Base-by-base conservation (phyloP, 495 filamentous ascomycete species). In the Neurospora tetrasperma region DNA sequence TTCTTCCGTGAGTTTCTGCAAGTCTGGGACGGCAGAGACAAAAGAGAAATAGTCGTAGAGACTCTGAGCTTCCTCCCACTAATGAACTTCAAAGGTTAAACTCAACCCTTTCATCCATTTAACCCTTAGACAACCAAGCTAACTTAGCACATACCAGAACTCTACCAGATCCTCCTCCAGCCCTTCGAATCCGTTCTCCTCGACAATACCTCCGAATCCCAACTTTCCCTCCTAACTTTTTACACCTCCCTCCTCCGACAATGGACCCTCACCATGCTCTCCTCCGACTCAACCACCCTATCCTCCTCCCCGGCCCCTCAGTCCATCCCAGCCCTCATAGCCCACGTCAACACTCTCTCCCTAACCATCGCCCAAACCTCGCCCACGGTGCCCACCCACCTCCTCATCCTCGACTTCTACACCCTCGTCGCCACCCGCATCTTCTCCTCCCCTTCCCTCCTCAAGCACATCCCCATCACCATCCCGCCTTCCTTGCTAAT, bases 331-430 rank as follows among this genome's bases (percentile, higher is more conserved):
- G 75, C 79, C 18, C 79, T 92, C 1, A 84, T 89, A 16, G 73
- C 74, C 39, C 90, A 92, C 71, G 87, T 89, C 73, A 89, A 91
- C 73, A 81, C 85, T 18, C 84, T 96, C 40, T 83, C 87, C 38
- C 84, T 90, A 0, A 89, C 91, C 10, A 82, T 90, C 6, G 78
- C 90, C 18, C 80, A 90, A 84, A 83, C 82, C 77, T 78, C 82
- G 74, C 74, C 80, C 70, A 73, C 77, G 40, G 69, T 76, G 42
- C 74, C 76, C 71, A 83, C 85, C 1, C 76, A 80, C 75, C 86
- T 87, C 3, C 76, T 77, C n/a, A 86, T 94, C 42, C 83, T 95
- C 16, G 85, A 87, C 59, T 93, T 94, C 79, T 93, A 94, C 82
- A 89, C 90, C 74, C 79, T 83, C 43, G 80, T 87, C 2, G 84